These are phyloP conservation scores for Picea glauca DNA, from an alignment of 75 land plant genomes.

Conservation along the genomic window DNA sequence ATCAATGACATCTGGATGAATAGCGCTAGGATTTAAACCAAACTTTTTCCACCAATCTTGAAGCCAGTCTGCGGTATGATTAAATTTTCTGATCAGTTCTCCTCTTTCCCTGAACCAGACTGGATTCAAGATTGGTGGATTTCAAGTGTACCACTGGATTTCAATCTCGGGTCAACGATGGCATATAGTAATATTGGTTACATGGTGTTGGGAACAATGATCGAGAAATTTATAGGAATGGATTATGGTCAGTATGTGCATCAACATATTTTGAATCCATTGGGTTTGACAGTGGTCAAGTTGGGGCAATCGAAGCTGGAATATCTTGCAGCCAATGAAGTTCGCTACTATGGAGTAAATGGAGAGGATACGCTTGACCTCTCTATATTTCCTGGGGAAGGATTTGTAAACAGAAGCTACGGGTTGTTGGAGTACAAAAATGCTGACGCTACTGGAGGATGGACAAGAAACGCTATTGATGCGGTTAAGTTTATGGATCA, in stretches of 20 bases:
- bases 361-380: neutral
- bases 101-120: too few relatives aligned
- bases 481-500: conserved; percentile 2
- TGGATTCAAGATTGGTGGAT: too few relatives aligned
- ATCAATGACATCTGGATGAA: too few relatives aligned
- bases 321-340: conserved; percentile 20
- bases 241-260: neutral
- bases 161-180: neutral
- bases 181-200: neutral
- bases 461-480: neutral
- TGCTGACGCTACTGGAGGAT: neutral
- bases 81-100: too few relatives aligned
- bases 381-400: neutral
- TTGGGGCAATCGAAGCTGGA: conserved; percentile 8
- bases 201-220: neutral
- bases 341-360: conserved; percentile 10
- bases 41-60: too few relatives aligned
- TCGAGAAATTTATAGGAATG: neutral
- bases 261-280: neutral
- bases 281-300: neutral
- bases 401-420: neutral
- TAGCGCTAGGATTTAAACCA: too few relatives aligned
- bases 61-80: too few relatives aligned
- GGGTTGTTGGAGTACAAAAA: neutral
- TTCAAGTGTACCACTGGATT: neutral